A percentile compares a stretch with the other conserved stretches of the same genome.
phyloP scores from a whole-genome alignment of 2,329 filamentous ascomycete species.

The Trichoderma endophyticum region DNA sequence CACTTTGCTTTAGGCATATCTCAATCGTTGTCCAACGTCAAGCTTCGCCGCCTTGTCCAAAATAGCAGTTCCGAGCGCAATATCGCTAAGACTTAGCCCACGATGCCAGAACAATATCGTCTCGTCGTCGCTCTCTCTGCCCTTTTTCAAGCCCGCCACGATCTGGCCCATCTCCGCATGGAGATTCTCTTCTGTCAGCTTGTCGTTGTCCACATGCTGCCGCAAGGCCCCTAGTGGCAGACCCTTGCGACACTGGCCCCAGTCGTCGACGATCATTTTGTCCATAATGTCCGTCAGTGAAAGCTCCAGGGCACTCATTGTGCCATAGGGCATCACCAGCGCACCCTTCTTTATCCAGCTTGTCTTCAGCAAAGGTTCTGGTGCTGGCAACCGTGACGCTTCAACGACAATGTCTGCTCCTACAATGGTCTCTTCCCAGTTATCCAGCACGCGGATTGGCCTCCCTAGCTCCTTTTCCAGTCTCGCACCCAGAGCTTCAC shows the following conservation, averaged over 20 bases:
- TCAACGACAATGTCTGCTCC: conserved; percentile 15
- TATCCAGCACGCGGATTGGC: conserved; percentile 14
- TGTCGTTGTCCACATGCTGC: conserved; percentile 19
- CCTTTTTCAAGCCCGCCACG: conserved; percentile 14
- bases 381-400: conserved; percentile 10
- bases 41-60: conserved; percentile 15
- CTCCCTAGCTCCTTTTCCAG: conserved; percentile 13
- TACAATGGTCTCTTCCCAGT: conserved; percentile 14
- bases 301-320: conserved; percentile 16
- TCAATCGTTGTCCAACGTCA: conserved; percentile 14
- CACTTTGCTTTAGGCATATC: conserved; percentile 7
- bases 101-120: conserved; percentile 20
- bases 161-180: conserved; percentile 18
- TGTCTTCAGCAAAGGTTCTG: conserved; percentile 14
- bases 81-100: conserved; percentile 17
- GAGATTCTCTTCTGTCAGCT: conserved; percentile 16
- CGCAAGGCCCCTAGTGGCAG: conserved; percentile 17
- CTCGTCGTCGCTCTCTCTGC: conserved; percentile 17
- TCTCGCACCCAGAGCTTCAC: conserved; percentile 7
- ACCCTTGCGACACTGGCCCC: conserved; percentile 19
- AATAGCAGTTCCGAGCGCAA: conserved; percentile 15
- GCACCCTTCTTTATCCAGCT: conserved; percentile 11
- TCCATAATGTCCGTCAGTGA: conserved; percentile 18
- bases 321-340: conserved; percentile 18
- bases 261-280: conserved; percentile 18